Percentiles rank a stretch among this genome's conserved stretches.
Evolutionary conservation across 768 basidiomycete genomes (phyloP).

Genomic region (Leucocoprinus sp.): DNA sequence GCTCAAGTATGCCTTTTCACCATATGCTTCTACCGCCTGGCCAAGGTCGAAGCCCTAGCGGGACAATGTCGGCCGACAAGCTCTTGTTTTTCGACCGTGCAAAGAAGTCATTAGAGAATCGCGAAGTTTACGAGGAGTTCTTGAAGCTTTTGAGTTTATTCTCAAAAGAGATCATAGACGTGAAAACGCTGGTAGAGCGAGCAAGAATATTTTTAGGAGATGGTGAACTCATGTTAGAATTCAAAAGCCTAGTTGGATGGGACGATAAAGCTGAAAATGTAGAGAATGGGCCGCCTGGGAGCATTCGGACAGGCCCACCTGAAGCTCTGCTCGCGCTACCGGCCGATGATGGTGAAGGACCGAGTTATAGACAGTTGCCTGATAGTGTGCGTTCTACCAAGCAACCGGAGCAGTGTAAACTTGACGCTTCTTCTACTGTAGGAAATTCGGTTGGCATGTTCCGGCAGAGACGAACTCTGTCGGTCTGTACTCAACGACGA

Average conservation of each 20-base stretch:
- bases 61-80: slow-evolving; percentile 52
- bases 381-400: slow-evolving; percentile 57
- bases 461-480: slow-evolving; percentile 89
- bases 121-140: slow-evolving; percentile 86
- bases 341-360: slow-evolving; percentile 80
- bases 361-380: slow-evolving; percentile 88
- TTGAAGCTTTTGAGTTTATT: slow-evolving; percentile 88
- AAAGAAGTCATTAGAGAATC: slow-evolving; percentile 67
- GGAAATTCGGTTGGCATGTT: slow-evolving; percentile 88
- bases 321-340: slow-evolving; percentile 73
- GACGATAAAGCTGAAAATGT: slow-evolving; percentile 54
- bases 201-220: slow-evolving; percentile 79
- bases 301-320: slow-evolving; percentile 66
- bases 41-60: slow-evolving; percentile 17
- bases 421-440: slow-evolving; percentile 24
- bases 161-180: slow-evolving; percentile 86
- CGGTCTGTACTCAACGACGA: slow-evolving; percentile 94
- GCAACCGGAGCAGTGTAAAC: neutral
- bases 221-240: slow-evolving; percentile 69
- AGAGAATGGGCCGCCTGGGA: slow-evolving; percentile 70
- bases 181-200: slow-evolving; percentile 71
- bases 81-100: slow-evolving; percentile 92
- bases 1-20: slow-evolving; percentile 16
- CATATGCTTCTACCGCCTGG: slow-evolving; percentile 17
- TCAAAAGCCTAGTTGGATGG: slow-evolving; percentile 81